These are phyloP conservation scores for Gilbertella persicaria DNA, from an alignment of 371 early-diverging fungal species.

Conservation along the genomic window DNA sequence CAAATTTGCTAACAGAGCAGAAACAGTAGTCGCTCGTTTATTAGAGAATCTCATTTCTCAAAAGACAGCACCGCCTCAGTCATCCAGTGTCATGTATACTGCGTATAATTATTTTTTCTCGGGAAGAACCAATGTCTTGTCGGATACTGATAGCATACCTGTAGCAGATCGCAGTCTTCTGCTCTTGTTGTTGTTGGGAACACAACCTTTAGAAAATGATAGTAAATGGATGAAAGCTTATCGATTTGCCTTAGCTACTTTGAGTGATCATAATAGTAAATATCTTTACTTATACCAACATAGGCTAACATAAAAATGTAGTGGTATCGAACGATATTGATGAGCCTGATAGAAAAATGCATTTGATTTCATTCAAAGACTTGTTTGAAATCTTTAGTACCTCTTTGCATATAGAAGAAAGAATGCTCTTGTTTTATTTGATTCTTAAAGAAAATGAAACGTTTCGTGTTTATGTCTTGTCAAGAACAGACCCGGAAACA, in stretches of 20 bases:
- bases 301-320: background rate
- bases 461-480: constrained; percentile 74
- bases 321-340: constrained; percentile 27
- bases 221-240: constrained; percentile 41
- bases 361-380: constrained; percentile 61
- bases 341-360: constrained; percentile 33
- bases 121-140: constrained; percentile 37
- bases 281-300: background rate
- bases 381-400: constrained; percentile 68
- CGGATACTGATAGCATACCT: constrained; percentile 51
- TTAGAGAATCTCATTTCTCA: constrained; percentile 67
- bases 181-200: constrained; percentile 53
- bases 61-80: constrained; percentile 54
- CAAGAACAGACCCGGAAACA: constrained; percentile 76
- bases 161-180: constrained; percentile 68
- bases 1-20: constrained; percentile 61
- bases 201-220: constrained; percentile 17
- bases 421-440: constrained; percentile 67
- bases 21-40: constrained; percentile 58
- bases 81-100: constrained; percentile 66
- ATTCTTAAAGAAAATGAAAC: constrained; percentile 68
- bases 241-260: constrained; percentile 48
- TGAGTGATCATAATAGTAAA: constrained; percentile 65
- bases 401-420: constrained; percentile 66
- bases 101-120: constrained; percentile 74